Evolutionary conservation across 805 yeast species (phyloP).

Genomic region (Candida insectorum): DNA sequence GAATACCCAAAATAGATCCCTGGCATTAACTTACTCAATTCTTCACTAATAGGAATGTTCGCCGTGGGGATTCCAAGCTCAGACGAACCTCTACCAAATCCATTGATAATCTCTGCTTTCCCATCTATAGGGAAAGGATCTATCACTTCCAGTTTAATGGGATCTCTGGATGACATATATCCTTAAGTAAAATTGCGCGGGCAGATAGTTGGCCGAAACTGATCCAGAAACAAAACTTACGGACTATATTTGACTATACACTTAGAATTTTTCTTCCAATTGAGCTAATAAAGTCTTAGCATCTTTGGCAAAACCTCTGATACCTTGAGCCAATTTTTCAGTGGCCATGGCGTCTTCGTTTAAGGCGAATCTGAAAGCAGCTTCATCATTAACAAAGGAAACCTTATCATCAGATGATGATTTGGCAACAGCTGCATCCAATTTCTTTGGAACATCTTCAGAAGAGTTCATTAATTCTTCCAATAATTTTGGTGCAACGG

Average conservation of each 20-base stretch:
- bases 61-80: constrained; percentile 97
- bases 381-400: constrained; percentile 78
- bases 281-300: constrained; percentile 71
- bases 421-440: constrained; percentile 66
- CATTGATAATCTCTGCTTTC: constrained; percentile 57
- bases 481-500: constrained; percentile 89
- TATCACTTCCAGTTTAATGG: constrained; percentile 27
- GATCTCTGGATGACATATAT: constrained; percentile 5
- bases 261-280: constrained; percentile 55
- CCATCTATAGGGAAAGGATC: constrained; percentile 53
- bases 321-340: constrained; percentile 96
- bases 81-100: constrained; percentile 94
- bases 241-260: not conserved
- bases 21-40: constrained; percentile 44
- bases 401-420: constrained; percentile 60
- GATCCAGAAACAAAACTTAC: too few species aligned
- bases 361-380: constrained; percentile 82
- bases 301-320: constrained; percentile 94
- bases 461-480: constrained; percentile 80
- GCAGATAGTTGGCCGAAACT: too few species aligned
- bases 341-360: constrained; percentile 99
- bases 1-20: constrained; percentile 94
- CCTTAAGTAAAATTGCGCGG: too few species aligned
- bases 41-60: constrained; percentile 63
- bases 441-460: constrained; percentile 75